Evolutionary conservation across 2,329 filamentous ascomycete species (phyloP).

Genomic region (Dactylellina sp.): DNA sequence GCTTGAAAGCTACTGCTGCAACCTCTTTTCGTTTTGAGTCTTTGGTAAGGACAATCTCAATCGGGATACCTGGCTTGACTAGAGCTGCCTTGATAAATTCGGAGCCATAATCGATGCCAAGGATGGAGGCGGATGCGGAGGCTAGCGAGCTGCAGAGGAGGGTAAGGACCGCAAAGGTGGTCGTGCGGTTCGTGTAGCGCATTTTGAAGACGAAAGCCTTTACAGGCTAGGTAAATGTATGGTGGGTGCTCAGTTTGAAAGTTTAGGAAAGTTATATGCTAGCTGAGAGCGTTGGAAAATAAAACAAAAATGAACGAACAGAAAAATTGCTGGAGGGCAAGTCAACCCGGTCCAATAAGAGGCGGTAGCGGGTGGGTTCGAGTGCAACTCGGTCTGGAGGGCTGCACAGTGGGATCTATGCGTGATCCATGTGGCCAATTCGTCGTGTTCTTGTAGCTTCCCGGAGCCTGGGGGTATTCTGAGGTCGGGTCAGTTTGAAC

Average conservation of each 20-base stretch:
- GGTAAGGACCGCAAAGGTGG: conserved; percentile 68
- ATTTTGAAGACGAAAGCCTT: conserved; percentile 55
- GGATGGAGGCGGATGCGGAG: conserved; percentile 78
- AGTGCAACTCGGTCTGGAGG: conserved; percentile 7
- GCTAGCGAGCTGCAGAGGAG: conserved; percentile 70
- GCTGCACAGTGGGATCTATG: conserved; percentile 27
- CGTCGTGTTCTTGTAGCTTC: conserved; percentile 55
- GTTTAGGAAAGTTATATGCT: not conserved
- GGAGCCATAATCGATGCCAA: conserved; percentile 93
- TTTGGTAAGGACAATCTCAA: conserved; percentile 97
- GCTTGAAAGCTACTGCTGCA: conserved; percentile 93
- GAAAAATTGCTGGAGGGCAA: conserved; percentile 25
- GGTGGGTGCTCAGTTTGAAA: conserved; percentile 22
- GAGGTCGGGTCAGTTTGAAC: conserved; percentile 48
- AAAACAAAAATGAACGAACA: conserved; percentile 6
- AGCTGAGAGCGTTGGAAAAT: conserved; percentile 1
- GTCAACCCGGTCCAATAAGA: conserved; percentile 51
- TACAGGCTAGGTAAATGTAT: conserved; percentile 39
- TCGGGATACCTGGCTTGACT: conserved; percentile 94
- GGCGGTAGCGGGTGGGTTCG: not conserved
- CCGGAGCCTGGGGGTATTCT: conserved; percentile 11
- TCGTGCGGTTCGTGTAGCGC: conserved; percentile 61
- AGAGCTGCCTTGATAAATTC: conserved; percentile 96
- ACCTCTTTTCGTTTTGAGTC: conserved; percentile 96
- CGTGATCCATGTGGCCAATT: conserved; percentile 51